A percentile compares a stretch with the other conserved stretches of the same genome.
Evolutionary conservation across 306 rosid species (phyloP).

Genomic region (Fragaria vesca): DNA sequence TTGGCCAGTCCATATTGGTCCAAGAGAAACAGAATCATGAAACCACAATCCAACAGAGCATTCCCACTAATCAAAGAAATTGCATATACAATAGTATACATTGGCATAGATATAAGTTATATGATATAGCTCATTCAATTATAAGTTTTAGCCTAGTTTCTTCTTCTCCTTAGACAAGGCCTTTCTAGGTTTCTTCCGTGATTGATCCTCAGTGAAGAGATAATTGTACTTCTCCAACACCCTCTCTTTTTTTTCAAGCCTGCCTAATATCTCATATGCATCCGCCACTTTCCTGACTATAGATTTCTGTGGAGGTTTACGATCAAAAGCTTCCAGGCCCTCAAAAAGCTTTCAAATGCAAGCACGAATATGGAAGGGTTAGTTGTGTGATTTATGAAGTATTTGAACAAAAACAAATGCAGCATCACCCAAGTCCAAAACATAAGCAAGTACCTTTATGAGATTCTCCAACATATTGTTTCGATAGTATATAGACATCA

Average conservation of each 20-base stretch:
- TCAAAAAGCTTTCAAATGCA: conserved; percentile 63
- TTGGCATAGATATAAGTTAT: background rate
- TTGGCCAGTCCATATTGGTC: background rate
- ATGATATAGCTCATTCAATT: background rate
- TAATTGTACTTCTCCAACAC: conserved; percentile 62
- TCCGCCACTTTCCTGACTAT: conserved; percentile 74
- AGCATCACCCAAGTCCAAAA: background rate
- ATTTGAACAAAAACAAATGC: background rate
- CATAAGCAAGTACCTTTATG: conserved; percentile 46
- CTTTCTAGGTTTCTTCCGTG: conserved; percentile 35
- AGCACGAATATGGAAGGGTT: conserved; percentile 28
- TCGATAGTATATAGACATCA: conserved; percentile 76
- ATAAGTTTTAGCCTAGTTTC: conserved; percentile 16
- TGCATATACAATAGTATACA: background rate
- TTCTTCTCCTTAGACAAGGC: conserved; percentile 30
- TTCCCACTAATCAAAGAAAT: background rate
- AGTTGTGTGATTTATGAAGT: conserved; percentile 13
- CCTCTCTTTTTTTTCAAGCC: conserved; percentile 60
- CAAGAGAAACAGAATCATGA: background rate
- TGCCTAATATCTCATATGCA: conserved; percentile 74
- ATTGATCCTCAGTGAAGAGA: conserved; percentile 36
- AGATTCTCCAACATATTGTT: conserved; percentile 71
- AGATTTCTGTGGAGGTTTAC: conserved; percentile 77
- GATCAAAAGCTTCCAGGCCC: conserved; percentile 84
- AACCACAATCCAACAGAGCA: background rate